Evolutionary conservation across 192 early-diverging fungal species (phyloP).

Genomic region (Entophlyctis luteolus): DNA sequence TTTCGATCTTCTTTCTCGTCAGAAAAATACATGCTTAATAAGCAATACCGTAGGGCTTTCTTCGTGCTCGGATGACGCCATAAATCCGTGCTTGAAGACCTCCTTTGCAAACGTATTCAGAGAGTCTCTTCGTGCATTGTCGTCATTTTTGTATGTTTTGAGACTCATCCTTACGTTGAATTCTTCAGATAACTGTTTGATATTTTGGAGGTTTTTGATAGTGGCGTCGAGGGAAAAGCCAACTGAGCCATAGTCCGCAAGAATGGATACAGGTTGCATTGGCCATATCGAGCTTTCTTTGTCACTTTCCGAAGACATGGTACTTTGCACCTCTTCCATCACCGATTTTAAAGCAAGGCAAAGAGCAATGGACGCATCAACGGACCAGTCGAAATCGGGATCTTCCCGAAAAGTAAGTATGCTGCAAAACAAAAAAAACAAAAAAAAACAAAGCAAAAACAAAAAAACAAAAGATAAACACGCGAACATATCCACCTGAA

Average conservation of each 20-base stretch:
- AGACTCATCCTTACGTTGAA: slow-evolving; percentile 32
- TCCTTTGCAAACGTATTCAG: slow-evolving; percentile 34
- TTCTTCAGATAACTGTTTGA: slow-evolving; percentile 32
- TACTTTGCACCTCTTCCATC: slow-evolving; percentile 2
- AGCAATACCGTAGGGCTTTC: too few species aligned
- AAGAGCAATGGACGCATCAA: slow-evolving; percentile 7
- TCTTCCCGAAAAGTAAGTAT: neutral
- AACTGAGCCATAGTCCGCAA: too few species aligned
- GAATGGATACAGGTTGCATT: too few species aligned
- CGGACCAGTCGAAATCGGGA: slow-evolving; percentile 8
- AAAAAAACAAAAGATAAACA: neutral
- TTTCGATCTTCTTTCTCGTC: slow-evolving; percentile 18
- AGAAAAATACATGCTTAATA: too few species aligned
- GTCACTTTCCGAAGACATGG: too few species aligned
- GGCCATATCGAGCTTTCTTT: too few species aligned
- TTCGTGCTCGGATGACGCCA: too few species aligned
- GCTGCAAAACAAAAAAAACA: neutral
- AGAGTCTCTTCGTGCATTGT: slow-evolving; percentile 17
- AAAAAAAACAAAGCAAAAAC: neutral
- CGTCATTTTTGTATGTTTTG: slow-evolving; percentile 13
- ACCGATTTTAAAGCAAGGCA: neutral
- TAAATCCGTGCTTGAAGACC: slow-evolving; percentile 38
- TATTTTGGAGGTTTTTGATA: slow-evolving; percentile 12
- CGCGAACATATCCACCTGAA: slow-evolving; percentile 22
- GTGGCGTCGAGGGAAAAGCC: too few species aligned